phyloP scores from a whole-genome alignment of 306 rosid species.

The Gynostemma pentaphyllum region DNA sequence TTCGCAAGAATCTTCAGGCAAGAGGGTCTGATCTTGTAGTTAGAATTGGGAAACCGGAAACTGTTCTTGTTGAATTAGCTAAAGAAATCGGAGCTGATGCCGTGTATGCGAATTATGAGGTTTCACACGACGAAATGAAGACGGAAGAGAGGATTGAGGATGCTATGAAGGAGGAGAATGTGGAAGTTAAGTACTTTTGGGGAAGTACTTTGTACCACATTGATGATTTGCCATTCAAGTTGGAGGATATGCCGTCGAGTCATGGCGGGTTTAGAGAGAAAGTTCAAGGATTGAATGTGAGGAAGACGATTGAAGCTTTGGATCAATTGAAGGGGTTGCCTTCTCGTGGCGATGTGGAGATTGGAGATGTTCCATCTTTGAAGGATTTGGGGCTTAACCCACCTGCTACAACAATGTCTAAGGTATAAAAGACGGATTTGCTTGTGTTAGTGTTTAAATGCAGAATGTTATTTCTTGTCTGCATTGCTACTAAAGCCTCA shows the following conservation, averaged over 20 bases:
- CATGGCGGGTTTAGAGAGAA: slow-evolving; percentile 76
- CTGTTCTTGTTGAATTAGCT: slow-evolving; percentile 61
- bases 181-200: slow-evolving; percentile 86
- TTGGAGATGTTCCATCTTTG: slow-evolving; percentile 79
- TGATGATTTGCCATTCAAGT: slow-evolving; percentile 72
- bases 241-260: slow-evolving; percentile 85
- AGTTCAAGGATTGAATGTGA: slow-evolving; percentile 56
- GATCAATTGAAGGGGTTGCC: slow-evolving; percentile 86
- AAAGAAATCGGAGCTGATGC: slow-evolving; percentile 83
- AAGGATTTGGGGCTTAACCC: slow-evolving; percentile 77
- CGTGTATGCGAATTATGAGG: slow-evolving; percentile 66
- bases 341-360: slow-evolving; percentile 71
- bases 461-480: not conserved
- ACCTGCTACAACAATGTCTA: slow-evolving; percentile 48
- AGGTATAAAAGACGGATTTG: no score
- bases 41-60: slow-evolving; percentile 74
- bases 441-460: no score
- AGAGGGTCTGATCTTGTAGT: slow-evolving; percentile 89
- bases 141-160: slow-evolving; percentile 64
- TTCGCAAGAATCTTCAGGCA: slow-evolving; percentile 55
- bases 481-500: not conserved
- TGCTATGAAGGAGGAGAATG: slow-evolving; percentile 72
- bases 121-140: slow-evolving; percentile 72
- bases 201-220: slow-evolving; percentile 81
- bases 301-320: slow-evolving; percentile 79